A percentile compares a stretch with the other conserved stretches of the same genome.
These are phyloP conservation scores for Scheffersomyces ergatensis DNA, from an alignment of 805 yeast species.

Conservation along the genomic window DNA sequence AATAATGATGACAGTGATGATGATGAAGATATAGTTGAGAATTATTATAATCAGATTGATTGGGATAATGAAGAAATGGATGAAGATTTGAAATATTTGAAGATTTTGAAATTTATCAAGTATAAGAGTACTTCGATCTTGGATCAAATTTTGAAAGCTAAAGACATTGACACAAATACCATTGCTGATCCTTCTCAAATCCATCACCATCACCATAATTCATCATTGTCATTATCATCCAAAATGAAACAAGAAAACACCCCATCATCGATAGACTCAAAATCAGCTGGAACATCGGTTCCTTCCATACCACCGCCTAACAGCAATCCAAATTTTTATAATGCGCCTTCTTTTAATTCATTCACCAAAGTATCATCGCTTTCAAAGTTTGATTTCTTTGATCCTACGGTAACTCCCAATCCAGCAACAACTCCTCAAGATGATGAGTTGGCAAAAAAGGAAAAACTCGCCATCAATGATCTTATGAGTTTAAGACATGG, in stretches of 20 bases:
- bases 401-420: not conserved
- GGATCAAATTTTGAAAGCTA: constrained; percentile 1
- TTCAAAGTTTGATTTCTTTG: constrained; percentile 17
- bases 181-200: not conserved
- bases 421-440: constrained; percentile 2
- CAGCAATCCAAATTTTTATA: not conserved
- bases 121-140: constrained; percentile 26
- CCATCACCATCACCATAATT: constrained; percentile 1
- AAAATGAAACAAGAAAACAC: not conserved
- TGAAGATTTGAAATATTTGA: constrained; percentile 43
- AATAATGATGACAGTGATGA: constrained; percentile 30
- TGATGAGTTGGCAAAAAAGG: constrained; percentile 25
- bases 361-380: constrained; percentile 12
- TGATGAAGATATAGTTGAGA: constrained; percentile 14
- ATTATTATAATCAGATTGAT: constrained; percentile 28
- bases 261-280: not conserved
- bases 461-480: constrained; percentile 28
- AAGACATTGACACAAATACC: not conserved
- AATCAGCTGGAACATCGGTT: not conserved
- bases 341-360: not conserved
- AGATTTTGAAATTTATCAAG: constrained; percentile 39
- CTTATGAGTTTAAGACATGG: constrained; percentile 21
- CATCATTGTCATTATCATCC: not conserved
- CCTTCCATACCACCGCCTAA: not conserved
- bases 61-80: constrained; percentile 50